Evolutionary conservation across 371 early-diverging fungal genomes (phyloP), one percentile per base, ranked within the genome.

Genomic region (Sporodiniella umbellata): DNA sequence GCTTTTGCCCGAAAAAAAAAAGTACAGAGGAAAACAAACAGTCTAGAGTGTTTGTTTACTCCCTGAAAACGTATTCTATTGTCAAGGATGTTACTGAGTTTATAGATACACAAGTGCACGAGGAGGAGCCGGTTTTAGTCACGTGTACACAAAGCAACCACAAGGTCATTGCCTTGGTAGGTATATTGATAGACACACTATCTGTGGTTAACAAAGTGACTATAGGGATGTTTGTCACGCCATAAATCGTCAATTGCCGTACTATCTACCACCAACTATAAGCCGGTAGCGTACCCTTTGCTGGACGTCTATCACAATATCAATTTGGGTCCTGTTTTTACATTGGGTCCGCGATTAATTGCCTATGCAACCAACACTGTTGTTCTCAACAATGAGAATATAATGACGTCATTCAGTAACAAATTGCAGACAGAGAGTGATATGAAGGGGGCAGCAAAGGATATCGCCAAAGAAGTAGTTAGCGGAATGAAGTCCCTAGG

Each of bases 401-500:
- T 60, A 28, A 65, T 62, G 60, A 45, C 64, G 12, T 57, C 57
- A 21, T 26, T 56, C 18, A 61, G 55, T 3, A 64, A 53, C 45
- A 53, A 64, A 33, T 45, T 66, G 2, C 66, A 67, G 42, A 62
- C 64, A 0, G 76, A 75, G 7, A 75, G 72, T 23, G 76, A 70
- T 64, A 73, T 72, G 51, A 78, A 69, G 43, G 80, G 79, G 21
- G 64, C 80, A 17, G 84, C 83, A 0, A 81, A 81, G 21, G 84
- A 79, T 21, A 82, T 85, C 23, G 86, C 86, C 4, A 84, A 84
- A 42, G 87, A 85, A 56, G 83, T 87, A 17, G 78, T 83, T 47
- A 81, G 83, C 50, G 86, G 87, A n/a, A 78, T 87, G 51, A 87
- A 80, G 35, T 65, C 80, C 28, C 53, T 87, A 12, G 76, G 87